A percentile compares a stretch with the other conserved stretches of the same genome.
Conservation (phyloP, 352 stramenopile genomes). For the Globisporangium abappressorium region DNA sequence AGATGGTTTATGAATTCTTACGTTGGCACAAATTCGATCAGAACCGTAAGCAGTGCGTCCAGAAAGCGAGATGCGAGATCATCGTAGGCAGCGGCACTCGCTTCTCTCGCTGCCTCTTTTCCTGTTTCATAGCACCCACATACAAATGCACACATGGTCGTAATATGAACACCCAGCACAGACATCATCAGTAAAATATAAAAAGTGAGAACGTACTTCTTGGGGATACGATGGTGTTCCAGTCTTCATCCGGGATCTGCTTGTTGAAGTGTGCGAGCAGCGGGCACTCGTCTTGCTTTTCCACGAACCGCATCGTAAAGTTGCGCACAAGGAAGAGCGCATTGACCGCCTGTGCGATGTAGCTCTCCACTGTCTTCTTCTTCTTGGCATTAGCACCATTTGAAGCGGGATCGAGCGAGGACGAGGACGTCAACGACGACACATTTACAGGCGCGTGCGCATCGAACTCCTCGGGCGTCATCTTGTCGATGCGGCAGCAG, state of each 20-base stretch:
- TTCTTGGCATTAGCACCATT: constrained; percentile 27
- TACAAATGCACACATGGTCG: neutral
- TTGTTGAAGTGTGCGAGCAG: constrained; percentile 66
- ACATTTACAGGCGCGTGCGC: constrained; percentile 19
- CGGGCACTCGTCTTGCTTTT: constrained; percentile 59
- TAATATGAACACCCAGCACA: neutral
- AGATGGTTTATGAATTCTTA: constrained; percentile 23
- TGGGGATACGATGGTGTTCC: constrained; percentile 26
- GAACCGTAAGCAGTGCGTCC: constrained; percentile 48
- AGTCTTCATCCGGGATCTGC: constrained; percentile 24
- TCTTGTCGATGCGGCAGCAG: constrained; percentile 51
- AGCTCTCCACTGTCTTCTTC: constrained; percentile 37
- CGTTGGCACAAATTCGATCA: constrained; percentile 64
- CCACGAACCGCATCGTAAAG: constrained; percentile 71
- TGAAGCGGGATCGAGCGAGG: neutral
- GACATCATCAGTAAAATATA: neutral
- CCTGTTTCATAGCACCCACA: constrained; percentile 12
- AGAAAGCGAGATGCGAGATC: constrained; percentile 67
- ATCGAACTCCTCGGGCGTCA: constrained; percentile 48
- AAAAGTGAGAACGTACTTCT: constrained; percentile 19
- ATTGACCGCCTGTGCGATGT: constrained; percentile 58
- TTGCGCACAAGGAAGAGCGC: constrained; percentile 72
- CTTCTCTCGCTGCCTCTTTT: constrained; percentile 16
- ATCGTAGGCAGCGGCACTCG: constrained; percentile 33
- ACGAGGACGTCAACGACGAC: neutral